phyloP scores from a whole-genome alignment of 495 filamentous ascomycete genomes.

The Terfezia claveryi region DNA sequence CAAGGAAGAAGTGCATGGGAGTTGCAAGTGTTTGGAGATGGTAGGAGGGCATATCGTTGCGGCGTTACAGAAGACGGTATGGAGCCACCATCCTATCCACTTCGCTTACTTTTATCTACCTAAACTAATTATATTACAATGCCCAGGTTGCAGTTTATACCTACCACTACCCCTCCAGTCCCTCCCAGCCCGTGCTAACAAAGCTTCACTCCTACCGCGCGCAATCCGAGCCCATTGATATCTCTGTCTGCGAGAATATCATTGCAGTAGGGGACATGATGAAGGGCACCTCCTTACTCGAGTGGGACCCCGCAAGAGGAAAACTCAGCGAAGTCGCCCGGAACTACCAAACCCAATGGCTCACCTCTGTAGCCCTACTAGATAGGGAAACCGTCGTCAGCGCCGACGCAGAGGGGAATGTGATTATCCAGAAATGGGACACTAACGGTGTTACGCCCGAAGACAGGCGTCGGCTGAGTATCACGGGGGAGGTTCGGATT shows the following conservation, averaged over 20 bases:
- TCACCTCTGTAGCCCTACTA: conserved; percentile 52
- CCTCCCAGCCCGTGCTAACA: conserved; percentile 30
- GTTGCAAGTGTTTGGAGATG: conserved; percentile 55
- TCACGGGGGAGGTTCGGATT: conserved; percentile 59
- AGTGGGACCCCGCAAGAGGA: conserved; percentile 29
- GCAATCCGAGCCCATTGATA: conserved; percentile 63
- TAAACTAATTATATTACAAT: neutral
- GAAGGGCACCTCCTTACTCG: conserved; percentile 66
- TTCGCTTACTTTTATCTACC: neutral
- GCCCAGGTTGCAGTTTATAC: conserved; percentile 23
- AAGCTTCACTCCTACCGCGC: conserved; percentile 55
- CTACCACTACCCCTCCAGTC: conserved; percentile 18
- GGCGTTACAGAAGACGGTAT: conserved; percentile 64
- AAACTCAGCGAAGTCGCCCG: conserved; percentile 49
- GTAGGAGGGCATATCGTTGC: conserved; percentile 62
- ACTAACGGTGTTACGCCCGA: conserved; percentile 46
- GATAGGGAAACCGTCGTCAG: conserved; percentile 52
- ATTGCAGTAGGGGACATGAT: conserved; percentile 84
- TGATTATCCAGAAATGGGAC: conserved; percentile 56
- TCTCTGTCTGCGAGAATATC: conserved; percentile 44
- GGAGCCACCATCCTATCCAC: conserved; percentile 5
- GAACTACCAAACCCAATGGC: conserved; percentile 62
- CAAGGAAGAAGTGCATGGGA: conserved; percentile 43
- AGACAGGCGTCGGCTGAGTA: conserved; percentile 34
- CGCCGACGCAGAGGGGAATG: conserved; percentile 67